Conservation (phyloP, 75 land plant genomes). For the Isoetes taiwanensis region DNA sequence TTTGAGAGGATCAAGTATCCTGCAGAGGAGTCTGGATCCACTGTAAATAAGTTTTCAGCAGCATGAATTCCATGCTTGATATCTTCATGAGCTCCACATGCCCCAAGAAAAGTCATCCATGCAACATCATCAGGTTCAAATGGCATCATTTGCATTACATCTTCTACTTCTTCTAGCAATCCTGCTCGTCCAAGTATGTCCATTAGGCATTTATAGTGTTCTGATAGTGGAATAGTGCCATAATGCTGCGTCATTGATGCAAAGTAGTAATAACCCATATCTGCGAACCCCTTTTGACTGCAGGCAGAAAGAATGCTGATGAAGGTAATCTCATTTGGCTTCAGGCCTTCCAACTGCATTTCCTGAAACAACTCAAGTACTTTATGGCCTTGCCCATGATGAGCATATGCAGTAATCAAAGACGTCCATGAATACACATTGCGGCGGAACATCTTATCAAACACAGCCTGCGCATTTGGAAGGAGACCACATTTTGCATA, state of each 20-base stretch:
- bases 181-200: background rate
- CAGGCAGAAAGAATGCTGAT: background rate
- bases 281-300: background rate
- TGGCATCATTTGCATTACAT: background rate
- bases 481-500: background rate
- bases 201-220: background rate
- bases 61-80: background rate
- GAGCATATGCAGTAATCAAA: background rate
- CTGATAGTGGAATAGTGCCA: background rate
- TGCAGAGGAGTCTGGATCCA: background rate
- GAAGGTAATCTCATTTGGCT: background rate
- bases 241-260: background rate
- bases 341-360: background rate
- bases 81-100: background rate
- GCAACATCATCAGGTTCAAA: background rate
- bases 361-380: background rate
- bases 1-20: background rate
- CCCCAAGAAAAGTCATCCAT: background rate
- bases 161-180: background rate
- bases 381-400: background rate
- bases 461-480: background rate
- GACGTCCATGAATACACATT: background rate
- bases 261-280: background rate
- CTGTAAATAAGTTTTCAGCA: background rate
- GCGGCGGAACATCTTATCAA: background rate